Evolutionary conservation across 1,284 basidiomycete genomes (phyloP), one percentile per base, ranked within the genome.

Genomic region (Leccinum ponderosum): DNA sequence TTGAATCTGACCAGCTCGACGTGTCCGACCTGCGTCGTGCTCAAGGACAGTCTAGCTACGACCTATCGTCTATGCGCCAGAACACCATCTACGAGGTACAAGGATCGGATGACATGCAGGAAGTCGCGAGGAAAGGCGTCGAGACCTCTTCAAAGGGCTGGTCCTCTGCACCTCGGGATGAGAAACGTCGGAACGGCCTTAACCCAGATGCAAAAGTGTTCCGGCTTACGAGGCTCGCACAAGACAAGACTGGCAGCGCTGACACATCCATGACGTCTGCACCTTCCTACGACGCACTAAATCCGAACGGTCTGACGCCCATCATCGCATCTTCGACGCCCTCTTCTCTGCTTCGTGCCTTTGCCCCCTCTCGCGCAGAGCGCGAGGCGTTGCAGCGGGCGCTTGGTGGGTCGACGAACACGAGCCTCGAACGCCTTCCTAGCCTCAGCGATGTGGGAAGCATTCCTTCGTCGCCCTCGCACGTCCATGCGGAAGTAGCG

Each of bases 171-270:
- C 68, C 68, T 66, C 64, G 72, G 65, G 68, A 69, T 57, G 81
- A 83, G 63, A 84, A 80, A 69, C 73, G 77, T 53, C 82, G 77
- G 72, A 89, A 84, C 69, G 85, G 88, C 4, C 81, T 94, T 64
- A 94, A 94, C 73, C 92, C 92, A 1, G 90, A 90, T 71, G 92
- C 92, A 56, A 93, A 93, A 70, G 91, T 86, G 53, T 94, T 94
- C 78, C 87, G 79, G 68, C 78, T 89, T 61, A 72, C 77, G 20
- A 74, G 71, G 62, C 76, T 65, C 31, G 74, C 73, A 44, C 56
- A 61, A 4, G 61, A 63, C 56, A 69, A 70, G 64, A 54, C 59
- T 27, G 48, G 55, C 58, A 53, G 56, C 63, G 31, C 54, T 57
- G 53, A 69, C 66, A 17, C 50, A 55, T 37, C 68, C 60, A 50